Conservation (phyloP, 2,329 filamentous ascomycete genomes). For the Tolypocladium endophyticum region DNA sequence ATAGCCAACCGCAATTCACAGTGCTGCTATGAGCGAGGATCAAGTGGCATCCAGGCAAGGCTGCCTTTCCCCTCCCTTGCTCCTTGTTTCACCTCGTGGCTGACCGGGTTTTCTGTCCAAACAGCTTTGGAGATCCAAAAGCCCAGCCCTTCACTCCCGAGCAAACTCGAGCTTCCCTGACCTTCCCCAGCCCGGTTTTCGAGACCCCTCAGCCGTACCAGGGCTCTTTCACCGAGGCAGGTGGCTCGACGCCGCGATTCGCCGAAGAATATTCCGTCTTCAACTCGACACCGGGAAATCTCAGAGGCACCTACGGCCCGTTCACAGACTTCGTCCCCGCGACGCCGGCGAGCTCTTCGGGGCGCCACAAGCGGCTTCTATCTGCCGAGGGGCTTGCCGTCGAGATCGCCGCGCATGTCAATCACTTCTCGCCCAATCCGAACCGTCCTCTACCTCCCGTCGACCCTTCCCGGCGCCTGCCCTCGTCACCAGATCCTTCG, state of each 20-base stretch:
- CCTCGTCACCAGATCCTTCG: constrained; percentile 43
- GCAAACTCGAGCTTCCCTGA: constrained; percentile 43
- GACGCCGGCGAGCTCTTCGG: constrained; percentile 21
- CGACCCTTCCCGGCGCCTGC: constrained; percentile 45
- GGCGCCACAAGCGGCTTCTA: constrained; percentile 37
- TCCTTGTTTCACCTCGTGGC: constrained; percentile 11
- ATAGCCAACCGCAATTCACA: constrained; percentile 11
- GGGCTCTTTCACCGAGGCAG: constrained; percentile 35
- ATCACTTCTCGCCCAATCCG: constrained; percentile 45
- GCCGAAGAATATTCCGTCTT: constrained; percentile 57
- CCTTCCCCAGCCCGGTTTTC: constrained; percentile 44
- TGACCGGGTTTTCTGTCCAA: constrained; percentile 20
- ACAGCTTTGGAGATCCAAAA: constrained; percentile 54
- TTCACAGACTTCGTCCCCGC: constrained; percentile 35
- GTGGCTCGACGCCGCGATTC: constrained; percentile 50
- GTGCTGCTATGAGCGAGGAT: constrained; percentile 53
- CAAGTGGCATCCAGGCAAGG: constrained; percentile 43
- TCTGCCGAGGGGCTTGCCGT: constrained; percentile 37
- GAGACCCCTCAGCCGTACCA: constrained; percentile 43
- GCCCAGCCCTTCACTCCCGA: constrained; percentile 49
- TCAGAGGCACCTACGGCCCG: constrained; percentile 32
- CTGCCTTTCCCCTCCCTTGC: background rate
- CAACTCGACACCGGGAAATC: constrained; percentile 51
- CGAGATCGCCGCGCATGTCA: constrained; percentile 50
- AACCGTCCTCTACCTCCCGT: constrained; percentile 47